Evolutionary conservation across 2,329 filamentous ascomycete species (phyloP).

Genomic region (Capronia americana): DNA sequence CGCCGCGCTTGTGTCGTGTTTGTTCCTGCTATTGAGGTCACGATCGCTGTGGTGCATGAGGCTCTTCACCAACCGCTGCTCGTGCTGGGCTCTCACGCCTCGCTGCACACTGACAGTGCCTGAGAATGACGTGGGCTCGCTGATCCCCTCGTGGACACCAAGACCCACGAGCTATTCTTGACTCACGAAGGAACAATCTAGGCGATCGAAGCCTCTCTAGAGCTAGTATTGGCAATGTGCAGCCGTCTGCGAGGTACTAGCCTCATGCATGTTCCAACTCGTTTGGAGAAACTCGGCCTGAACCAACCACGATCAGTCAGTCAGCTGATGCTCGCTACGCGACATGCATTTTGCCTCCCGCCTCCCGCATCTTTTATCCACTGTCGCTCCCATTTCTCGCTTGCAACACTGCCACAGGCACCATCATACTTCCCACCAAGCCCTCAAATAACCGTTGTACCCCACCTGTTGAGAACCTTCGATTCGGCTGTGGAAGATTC

Average conservation of each 20-base stretch:
- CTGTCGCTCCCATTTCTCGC: slow-evolving; percentile 7
- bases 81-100: background rate
- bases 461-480: slow-evolving; percentile 12
- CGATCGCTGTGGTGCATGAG: slow-evolving; percentile 15
- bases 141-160: slow-evolving; percentile 3
- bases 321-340: slow-evolving; percentile 19
- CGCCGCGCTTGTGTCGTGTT: background rate
- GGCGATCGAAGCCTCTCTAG: slow-evolving; percentile 13
- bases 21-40: slow-evolving; percentile 15
- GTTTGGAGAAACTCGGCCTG: background rate
- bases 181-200: slow-evolving; percentile 1
- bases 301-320: slow-evolving; percentile 15
- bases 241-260: slow-evolving; percentile 22
- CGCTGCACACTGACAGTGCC: background rate
- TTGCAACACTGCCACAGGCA: slow-evolving; percentile 17
- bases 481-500: slow-evolving; percentile 14
- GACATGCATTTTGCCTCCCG: slow-evolving; percentile 4
- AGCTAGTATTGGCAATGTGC: slow-evolving; percentile 6
- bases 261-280: slow-evolving; percentile 25
- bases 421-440: background rate
- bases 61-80: slow-evolving; percentile 16
- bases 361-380: background rate
- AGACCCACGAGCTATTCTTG: slow-evolving; percentile 19
- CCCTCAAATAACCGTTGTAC: background rate
- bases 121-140: slow-evolving; percentile 24